Conservation (phyloP, 805 yeast genomes). For the Yarrowia bubula region DNA sequence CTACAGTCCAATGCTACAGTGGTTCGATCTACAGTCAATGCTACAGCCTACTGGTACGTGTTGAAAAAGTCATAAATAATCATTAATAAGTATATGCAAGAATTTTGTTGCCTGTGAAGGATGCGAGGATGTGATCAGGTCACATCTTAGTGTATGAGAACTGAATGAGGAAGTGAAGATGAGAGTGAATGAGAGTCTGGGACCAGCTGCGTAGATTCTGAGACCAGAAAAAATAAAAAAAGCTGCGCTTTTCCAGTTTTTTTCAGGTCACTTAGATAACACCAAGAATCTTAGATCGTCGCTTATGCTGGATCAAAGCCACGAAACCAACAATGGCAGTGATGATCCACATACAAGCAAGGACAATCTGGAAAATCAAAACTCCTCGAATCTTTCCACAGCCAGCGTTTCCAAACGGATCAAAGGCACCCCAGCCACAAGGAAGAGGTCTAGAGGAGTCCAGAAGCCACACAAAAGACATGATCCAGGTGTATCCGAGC, state of each 20-base stretch:
- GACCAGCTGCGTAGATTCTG: too few relatives aligned
- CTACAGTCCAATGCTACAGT: neutral
- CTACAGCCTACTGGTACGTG: too few relatives aligned
- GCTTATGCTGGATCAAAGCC: slow-evolving; percentile 27
- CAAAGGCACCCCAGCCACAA: slow-evolving; percentile 35
- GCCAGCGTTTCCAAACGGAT: slow-evolving; percentile 35
- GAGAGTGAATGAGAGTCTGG: too few relatives aligned
- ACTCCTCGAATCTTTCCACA: slow-evolving; percentile 36
- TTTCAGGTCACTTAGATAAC: neutral
- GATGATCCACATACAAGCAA: slow-evolving; percentile 34
- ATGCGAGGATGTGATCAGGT: neutral
- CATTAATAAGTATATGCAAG: slow-evolving; percentile 22
- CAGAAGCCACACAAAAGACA: slow-evolving; percentile 31
- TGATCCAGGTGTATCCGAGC: slow-evolving; percentile 33
- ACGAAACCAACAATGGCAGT: slow-evolving; percentile 33
- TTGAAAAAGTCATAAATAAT: slow-evolving; percentile 26
- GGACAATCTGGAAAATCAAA: slow-evolving; percentile 33
- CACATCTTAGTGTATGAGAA: neutral
- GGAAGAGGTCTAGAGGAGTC: slow-evolving; percentile 30
- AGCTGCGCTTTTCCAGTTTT: too few relatives aligned
- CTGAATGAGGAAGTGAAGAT: neutral
- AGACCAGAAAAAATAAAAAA: too few relatives aligned
- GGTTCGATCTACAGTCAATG: too few relatives aligned
- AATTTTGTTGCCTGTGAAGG: neutral
- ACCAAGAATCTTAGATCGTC: neutral